phyloP scores from a whole-genome alignment of 2,329 filamentous ascomycete genomes.

The Elsinoe perseae region DNA sequence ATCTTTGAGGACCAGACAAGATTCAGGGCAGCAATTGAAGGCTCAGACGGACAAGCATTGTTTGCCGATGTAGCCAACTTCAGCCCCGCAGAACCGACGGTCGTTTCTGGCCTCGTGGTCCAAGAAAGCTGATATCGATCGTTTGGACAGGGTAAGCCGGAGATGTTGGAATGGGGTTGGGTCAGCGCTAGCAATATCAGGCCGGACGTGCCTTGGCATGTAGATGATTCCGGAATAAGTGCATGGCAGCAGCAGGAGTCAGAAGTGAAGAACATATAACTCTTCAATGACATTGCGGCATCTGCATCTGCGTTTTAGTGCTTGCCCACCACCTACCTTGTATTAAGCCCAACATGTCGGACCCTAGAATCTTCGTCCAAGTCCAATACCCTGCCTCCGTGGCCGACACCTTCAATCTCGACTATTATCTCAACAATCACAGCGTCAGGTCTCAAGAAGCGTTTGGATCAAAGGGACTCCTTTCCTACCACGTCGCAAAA shows the following conservation, averaged over 20 bases:
- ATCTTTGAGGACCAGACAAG: neutral
- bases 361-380: neutral
- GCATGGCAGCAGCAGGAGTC: neutral
- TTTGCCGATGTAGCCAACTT: neutral
- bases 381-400: neutral
- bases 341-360: neutral
- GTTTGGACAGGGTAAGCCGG: neutral
- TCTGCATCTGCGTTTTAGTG: too few species aligned
- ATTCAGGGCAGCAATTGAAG: neutral
- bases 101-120: neutral
- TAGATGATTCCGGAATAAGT: neutral
- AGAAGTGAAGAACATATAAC: too few species aligned
- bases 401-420: neutral
- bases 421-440: slow-evolving; percentile 6
- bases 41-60: neutral
- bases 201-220: neutral
- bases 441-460: neutral
- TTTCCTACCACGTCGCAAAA: neutral
- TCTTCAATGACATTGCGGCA: neutral
- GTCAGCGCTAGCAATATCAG: neutral
- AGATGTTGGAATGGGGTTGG: neutral
- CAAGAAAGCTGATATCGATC: neutral
- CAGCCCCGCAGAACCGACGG: neutral
- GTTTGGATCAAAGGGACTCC: neutral
- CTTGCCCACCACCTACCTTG: neutral